phyloP scores from a whole-genome alignment of 148 eudicot species.

The Nyssa sinensis region DNA sequence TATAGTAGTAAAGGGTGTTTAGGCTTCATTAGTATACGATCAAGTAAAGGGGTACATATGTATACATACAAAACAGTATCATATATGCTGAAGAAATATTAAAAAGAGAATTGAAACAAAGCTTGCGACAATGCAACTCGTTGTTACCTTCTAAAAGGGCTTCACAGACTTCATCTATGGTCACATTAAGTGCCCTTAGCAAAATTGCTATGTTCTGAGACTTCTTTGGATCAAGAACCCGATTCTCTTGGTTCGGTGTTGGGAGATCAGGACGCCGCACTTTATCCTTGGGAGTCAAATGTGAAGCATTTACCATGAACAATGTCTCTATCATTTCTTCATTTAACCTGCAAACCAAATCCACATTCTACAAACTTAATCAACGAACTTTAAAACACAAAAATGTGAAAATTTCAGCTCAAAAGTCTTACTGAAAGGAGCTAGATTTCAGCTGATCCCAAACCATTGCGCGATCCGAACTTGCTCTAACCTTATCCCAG shows the following conservation, averaged over 20 bases:
- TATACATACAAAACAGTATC: too few relatives aligned
- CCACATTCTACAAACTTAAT: not conserved
- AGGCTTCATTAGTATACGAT: too few relatives aligned
- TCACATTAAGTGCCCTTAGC: conserved; percentile 68
- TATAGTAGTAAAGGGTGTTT: too few relatives aligned
- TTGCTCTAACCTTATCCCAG: conserved; percentile 88
- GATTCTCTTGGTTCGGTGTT: conserved; percentile 37
- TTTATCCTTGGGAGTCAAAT: conserved; percentile 35
- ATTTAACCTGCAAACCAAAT: conserved; percentile 58
- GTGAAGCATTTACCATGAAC: conserved; percentile 54
- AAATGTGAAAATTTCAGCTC: not conserved
- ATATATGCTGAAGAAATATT: too few relatives aligned
- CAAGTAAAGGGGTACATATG: too few relatives aligned
- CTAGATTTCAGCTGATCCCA: conserved; percentile 90
- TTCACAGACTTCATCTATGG: conserved; percentile 66
- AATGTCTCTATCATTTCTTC: conserved; percentile 93
- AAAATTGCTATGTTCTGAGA: conserved; percentile 73
- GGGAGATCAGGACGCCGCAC: conserved; percentile 26
- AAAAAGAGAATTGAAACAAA: not conserved
- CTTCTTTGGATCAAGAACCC: conserved; percentile 70
- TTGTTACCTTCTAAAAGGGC: conserved; percentile 64
- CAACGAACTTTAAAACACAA: not conserved
- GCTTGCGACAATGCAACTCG: not conserved
- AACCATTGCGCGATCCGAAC: conserved; percentile 71
- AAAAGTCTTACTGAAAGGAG: conserved; percentile 69